Evolutionary conservation across 169 alveolate genomes (phyloP).

Genomic region (Eimeria tenella): DNA sequence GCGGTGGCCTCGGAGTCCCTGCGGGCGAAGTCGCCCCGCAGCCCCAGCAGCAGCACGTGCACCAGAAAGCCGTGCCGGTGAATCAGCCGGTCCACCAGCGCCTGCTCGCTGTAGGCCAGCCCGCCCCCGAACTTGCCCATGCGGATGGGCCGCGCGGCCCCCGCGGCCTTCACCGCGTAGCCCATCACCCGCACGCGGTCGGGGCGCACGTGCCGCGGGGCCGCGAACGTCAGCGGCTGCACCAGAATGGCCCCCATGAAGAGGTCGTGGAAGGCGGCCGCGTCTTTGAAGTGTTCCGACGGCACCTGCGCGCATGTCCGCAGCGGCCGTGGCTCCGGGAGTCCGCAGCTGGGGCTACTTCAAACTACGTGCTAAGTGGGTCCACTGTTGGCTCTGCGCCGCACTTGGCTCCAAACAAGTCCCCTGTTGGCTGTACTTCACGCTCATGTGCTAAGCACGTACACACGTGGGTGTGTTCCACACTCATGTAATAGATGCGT

Average conservation of each 20-base stretch:
- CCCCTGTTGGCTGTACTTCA: too few species aligned
- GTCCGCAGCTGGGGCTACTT: too few species aligned
- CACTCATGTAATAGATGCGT: too few species aligned
- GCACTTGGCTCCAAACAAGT: too few species aligned
- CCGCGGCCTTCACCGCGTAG: conserved; percentile 61
- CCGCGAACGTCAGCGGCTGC: conserved; percentile 55
- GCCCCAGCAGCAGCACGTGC: conserved; percentile 70
- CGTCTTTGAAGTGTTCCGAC: conserved; percentile 59
- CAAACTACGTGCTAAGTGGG: too few species aligned
- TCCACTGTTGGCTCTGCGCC: too few species aligned
- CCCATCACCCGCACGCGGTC: conserved; percentile 74
- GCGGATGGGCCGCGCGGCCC: conserved; percentile 47
- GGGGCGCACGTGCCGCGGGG: conserved; percentile 65
- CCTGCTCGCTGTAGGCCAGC: conserved; percentile 64
- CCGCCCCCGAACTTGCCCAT: conserved; percentile 75
- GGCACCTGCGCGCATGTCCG: conserved; percentile 46
- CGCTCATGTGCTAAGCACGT: too few species aligned
- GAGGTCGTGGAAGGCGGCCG: conserved; percentile 44
- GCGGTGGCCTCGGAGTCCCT: conserved; percentile 73
- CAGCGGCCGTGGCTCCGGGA: too few species aligned
- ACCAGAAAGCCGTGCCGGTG: conserved; percentile 46
- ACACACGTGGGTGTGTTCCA: too few species aligned
- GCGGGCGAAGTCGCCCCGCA: conserved; percentile 21
- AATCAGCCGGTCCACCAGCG: conserved; percentile 49
- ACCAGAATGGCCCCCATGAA: conserved; percentile 68